These are phyloP conservation scores for Coleophoma crateriformis DNA, from an alignment of 2,329 filamentous ascomycete species.

Conservation along the genomic window DNA sequence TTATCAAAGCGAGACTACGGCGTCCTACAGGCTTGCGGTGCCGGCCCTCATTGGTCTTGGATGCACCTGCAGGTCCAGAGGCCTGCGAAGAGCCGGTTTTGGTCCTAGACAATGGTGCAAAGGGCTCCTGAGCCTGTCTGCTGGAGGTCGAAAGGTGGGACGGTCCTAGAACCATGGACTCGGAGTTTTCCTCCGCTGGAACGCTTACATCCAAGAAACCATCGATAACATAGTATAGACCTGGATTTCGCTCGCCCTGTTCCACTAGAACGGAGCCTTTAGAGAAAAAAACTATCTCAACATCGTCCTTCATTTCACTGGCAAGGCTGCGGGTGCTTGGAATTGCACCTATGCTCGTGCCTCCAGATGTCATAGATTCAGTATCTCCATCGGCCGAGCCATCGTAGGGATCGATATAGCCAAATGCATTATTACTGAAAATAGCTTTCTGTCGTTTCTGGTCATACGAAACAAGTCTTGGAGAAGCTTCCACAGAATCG, in stretches of 20 bases:
- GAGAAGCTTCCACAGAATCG: conserved; percentile 79
- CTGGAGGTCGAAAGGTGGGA: conserved; percentile 13
- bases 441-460: conserved; percentile 72
- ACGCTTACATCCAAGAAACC: conserved; percentile 93
- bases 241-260: conserved; percentile 93
- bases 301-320: conserved; percentile 81
- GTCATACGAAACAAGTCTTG: conserved; percentile 78
- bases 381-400: conserved; percentile 73
- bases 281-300: conserved; percentile 96
- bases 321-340: conserved; percentile 62
- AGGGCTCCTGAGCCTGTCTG: conserved; percentile 26
- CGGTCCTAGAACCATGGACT: conserved; percentile 22
- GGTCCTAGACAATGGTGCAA: conserved; percentile 38
- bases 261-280: conserved; percentile 92
- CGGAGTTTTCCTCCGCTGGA: conserved; percentile 45
- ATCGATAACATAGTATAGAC: conserved; percentile 95
- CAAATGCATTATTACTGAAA: conserved; percentile 80
- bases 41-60: conserved; percentile 23
- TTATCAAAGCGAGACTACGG: conserved; percentile 81
- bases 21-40: conserved; percentile 46
- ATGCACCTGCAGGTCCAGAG: conserved; percentile 17
- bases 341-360: conserved; percentile 49
- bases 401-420: conserved; percentile 82
- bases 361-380: conserved; percentile 75
- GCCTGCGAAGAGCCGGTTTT: conserved; percentile 33